Percentiles rank a stretch among this genome's conserved stretches.
These are phyloP conservation scores for Liriodendron chinense DNA, from an alignment of 164 flowering plant species.

Conservation along the genomic window DNA sequence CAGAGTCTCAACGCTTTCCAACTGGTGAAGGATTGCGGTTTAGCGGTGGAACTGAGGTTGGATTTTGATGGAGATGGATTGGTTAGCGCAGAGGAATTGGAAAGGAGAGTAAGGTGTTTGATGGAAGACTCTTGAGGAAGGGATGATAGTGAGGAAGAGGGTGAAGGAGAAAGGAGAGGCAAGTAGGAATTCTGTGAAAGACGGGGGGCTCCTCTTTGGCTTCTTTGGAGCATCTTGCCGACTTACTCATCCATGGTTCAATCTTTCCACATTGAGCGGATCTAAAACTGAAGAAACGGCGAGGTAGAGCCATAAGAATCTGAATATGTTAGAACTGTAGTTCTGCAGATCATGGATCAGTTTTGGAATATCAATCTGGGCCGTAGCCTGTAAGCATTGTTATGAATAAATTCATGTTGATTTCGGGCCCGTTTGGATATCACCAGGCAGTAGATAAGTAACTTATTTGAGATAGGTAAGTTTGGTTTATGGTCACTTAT, in stretches of 20 bases:
- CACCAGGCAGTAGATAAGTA: too few species aligned
- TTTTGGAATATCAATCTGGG: too few species aligned
- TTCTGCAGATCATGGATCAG: too few species aligned
- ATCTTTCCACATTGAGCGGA: too few species aligned
- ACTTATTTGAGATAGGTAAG: too few species aligned
- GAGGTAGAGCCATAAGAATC: too few species aligned
- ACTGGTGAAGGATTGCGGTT: neutral
- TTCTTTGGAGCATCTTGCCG: neutral
- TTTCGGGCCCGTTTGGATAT: too few species aligned
- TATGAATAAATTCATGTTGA: too few species aligned
- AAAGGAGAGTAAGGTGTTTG: slow-evolving; percentile 36
- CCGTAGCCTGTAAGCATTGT: too few species aligned
- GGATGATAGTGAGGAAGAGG: slow-evolving; percentile 28
- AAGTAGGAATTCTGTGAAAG: slow-evolving; percentile 27
- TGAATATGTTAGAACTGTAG: too few species aligned
- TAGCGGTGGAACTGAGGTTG: neutral
- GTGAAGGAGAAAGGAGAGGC: slow-evolving; percentile 25
- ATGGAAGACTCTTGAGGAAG: slow-evolving; percentile 28
- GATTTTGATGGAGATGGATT: neutral
- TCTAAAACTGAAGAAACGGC: too few species aligned
- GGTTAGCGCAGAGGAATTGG: slow-evolving; percentile 17
- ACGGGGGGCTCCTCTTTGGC: slow-evolving; percentile 34
- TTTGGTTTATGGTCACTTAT: too few species aligned
- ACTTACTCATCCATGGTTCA: neutral
- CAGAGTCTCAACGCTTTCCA: slow-evolving; percentile 6